phyloP scores from a whole-genome alignment of 2,329 filamentous ascomycete species.

The Penicillium paneum region DNA sequence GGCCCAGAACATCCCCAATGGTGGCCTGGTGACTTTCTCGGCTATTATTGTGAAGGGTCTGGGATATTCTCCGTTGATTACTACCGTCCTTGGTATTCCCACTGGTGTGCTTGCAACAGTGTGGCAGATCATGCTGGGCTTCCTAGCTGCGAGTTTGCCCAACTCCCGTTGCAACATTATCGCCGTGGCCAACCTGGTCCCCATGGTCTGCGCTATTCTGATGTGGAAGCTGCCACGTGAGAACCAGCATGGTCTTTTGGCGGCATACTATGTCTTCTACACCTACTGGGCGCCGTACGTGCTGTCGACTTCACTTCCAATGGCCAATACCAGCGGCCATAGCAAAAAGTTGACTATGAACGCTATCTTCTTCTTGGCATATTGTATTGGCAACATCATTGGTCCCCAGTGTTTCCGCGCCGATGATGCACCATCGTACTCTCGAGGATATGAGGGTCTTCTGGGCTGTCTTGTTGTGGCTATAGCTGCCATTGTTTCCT shows the following conservation, averaged over 20 bases:
- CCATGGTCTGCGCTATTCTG: conserved; percentile 28
- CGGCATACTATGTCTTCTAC: conserved; percentile 41
- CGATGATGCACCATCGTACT: conserved; percentile 22
- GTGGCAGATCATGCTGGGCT: conserved; percentile 23
- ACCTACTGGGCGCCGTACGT: conserved; percentile 37
- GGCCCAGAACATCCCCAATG: conserved; percentile 29
- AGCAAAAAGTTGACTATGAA: conserved; percentile 30
- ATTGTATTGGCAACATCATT: conserved; percentile 28
- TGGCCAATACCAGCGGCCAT: conserved; percentile 29
- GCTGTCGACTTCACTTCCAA: conserved; percentile 28
- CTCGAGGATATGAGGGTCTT: conserved; percentile 21
- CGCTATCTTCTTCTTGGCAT: conserved; percentile 26
- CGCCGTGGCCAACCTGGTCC: conserved; percentile 24
- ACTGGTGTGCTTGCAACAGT: conserved; percentile 27
- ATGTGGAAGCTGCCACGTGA: conserved; percentile 36
- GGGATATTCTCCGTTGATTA: conserved; percentile 22
- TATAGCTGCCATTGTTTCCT: conserved; percentile 18
- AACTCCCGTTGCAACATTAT: conserved; percentile 27
- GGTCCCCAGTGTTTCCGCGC: conserved; percentile 14
- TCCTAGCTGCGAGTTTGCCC: conserved; percentile 11
- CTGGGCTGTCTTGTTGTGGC: conserved; percentile 20
- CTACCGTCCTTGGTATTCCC: conserved; percentile 28
- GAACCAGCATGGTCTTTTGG: conserved; percentile 36
- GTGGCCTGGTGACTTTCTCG: conserved; percentile 29
- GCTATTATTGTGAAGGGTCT: conserved; percentile 28